Percentiles rank a stretch among this genome's conserved stretches.
These are phyloP conservation scores for Beauveria sp. DNA, from an alignment of 2,329 filamentous ascomycete species.

Conservation along the genomic window DNA sequence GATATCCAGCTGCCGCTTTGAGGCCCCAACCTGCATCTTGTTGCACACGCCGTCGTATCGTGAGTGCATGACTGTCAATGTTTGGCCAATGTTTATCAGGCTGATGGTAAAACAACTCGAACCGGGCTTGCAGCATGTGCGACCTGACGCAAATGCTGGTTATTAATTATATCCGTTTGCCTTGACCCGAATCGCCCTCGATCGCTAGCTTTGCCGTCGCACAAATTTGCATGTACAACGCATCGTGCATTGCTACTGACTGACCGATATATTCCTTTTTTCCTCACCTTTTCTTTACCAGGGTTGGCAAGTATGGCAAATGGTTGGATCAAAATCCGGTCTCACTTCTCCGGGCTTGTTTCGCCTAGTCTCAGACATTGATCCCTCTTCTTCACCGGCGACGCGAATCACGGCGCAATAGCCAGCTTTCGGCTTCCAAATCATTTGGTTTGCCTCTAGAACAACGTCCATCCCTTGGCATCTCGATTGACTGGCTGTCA, in stretches of 20 bases:
- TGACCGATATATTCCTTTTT: not conserved
- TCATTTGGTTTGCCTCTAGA: not conserved
- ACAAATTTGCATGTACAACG: not conserved
- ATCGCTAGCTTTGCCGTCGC: not conserved
- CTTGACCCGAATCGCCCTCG: not conserved
- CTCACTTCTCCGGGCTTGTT: not conserved
- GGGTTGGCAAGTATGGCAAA: not conserved
- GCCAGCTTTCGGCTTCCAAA: not conserved
- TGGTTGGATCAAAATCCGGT: not conserved
- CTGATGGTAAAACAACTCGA: not conserved
- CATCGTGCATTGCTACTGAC: not conserved
- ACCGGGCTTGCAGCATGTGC: not conserved
- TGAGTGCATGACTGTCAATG: not conserved
- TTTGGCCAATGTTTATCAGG: not conserved
- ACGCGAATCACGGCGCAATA: not conserved
- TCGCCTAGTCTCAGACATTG: constrained; percentile 5
- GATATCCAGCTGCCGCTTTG: not conserved
- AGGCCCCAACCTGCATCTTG: not conserved
- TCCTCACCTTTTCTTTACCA: not conserved
- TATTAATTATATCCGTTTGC: not conserved
- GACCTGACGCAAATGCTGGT: not conserved
- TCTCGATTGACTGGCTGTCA: not conserved
- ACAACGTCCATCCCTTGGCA: not conserved
- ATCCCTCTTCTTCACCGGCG: not conserved
- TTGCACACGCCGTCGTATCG: not conserved